Percentiles rank a stretch among this genome's conserved stretches.
Evolutionary conservation across 2,329 filamentous ascomycete genomes (phyloP).

Genomic region (Ophiostoma sp.): DNA sequence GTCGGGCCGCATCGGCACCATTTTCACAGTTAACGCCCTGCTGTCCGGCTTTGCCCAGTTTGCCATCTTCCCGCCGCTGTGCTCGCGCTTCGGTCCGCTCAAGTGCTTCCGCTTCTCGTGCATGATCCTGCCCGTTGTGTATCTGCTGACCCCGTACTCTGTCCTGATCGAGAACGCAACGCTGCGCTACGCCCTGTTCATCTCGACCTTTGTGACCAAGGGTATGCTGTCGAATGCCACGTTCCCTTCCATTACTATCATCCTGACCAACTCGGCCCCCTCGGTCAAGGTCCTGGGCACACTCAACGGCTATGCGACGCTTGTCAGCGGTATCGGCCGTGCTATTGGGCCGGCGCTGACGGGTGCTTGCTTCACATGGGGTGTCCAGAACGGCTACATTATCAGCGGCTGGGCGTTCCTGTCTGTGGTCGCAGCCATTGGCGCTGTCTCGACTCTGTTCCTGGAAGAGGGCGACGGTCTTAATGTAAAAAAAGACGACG

Average conservation of each 20-base stretch:
- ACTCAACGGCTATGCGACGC: conserved; percentile 84
- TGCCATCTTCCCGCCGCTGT: conserved; percentile 72
- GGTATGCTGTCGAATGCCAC: conserved; percentile 72
- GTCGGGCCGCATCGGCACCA: conserved; percentile 70
- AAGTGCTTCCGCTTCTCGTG: conserved; percentile 63
- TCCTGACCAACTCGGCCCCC: conserved; percentile 79
- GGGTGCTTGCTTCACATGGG: conserved; percentile 69
- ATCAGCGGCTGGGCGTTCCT: conserved; percentile 78
- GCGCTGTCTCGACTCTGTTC: conserved; percentile 67
- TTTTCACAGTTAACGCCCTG: conserved; percentile 80
- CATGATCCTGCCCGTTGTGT: conserved; percentile 66
- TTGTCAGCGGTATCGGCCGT: conserved; percentile 72
- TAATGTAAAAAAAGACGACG: conserved; percentile 40
- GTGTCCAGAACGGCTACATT: conserved; percentile 69
- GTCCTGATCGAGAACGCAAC: conserved; percentile 51
- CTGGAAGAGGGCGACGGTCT: conserved; percentile 66
- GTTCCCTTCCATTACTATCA: conserved; percentile 83
- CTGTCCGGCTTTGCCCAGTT: conserved; percentile 80
- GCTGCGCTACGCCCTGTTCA: conserved; percentile 56
- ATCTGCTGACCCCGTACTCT: conserved; percentile 76
- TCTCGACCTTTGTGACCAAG: conserved; percentile 66
- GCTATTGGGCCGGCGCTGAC: conserved; percentile 71
- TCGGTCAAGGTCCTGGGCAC: conserved; percentile 76
- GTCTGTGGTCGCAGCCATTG: conserved; percentile 56
- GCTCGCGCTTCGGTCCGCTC: conserved; percentile 67